phyloP scores from a whole-genome alignment of 495 filamentous ascomycete genomes.

The Entonaema liquescens region DNA sequence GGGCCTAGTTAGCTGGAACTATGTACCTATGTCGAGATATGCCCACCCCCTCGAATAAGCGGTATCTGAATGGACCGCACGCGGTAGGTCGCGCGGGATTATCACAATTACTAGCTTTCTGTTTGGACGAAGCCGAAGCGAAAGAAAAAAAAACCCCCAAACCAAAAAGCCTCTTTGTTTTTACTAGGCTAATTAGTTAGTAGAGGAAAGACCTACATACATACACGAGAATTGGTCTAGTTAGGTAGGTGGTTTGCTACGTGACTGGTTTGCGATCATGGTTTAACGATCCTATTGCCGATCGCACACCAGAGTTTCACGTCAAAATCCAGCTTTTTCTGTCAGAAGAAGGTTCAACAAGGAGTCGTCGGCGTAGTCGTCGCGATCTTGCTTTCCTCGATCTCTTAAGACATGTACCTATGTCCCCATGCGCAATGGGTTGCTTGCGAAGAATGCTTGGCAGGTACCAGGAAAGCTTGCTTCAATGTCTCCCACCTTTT shows the following conservation, averaged over 20 bases:
- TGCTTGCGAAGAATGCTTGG: conserved; percentile 30
- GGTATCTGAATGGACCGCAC: conserved; percentile 19
- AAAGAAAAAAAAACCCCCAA: too few relatives aligned
- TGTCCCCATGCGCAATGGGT: too few relatives aligned
- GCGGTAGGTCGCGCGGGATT: conserved; percentile 29
- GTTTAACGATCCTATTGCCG: not conserved
- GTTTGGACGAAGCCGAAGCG: not conserved
- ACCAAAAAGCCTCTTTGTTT: not conserved
- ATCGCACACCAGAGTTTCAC: not conserved
- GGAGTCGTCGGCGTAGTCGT: not conserved
- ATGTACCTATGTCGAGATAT: conserved; percentile 6
- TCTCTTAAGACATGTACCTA: conserved; percentile 21
- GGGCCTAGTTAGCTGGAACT: not conserved
- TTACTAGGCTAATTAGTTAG: not conserved
- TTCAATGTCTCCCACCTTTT: conserved; percentile 1
- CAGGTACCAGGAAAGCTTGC: conserved; percentile 23
- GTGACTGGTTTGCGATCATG: not conserved
- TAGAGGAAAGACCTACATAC: not conserved
- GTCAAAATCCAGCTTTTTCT: not conserved
- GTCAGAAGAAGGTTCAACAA: not conserved
- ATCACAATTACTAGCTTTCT: conserved; percentile 20
- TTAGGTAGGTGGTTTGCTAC: not conserved
- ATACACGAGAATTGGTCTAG: not conserved
- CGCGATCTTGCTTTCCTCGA: conserved; percentile 30
- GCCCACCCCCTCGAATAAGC: conserved; percentile 34